These are phyloP conservation scores for Ocimum tenuiflorum DNA, from an alignment of 257 asterid genomes.

Conservation along the genomic window DNA sequence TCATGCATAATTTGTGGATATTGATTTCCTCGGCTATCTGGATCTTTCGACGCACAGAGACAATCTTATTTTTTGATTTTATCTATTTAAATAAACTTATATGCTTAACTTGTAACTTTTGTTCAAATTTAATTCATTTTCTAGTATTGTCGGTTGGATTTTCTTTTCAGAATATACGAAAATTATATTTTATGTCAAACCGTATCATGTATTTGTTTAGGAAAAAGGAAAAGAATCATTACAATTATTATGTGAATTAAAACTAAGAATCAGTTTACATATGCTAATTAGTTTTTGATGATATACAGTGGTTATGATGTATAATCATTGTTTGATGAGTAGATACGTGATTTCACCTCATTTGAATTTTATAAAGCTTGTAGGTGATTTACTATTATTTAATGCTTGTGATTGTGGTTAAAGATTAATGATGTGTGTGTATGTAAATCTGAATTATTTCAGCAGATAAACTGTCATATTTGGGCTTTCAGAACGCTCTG, in stretches of 20 bases:
- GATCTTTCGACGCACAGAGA: background rate
- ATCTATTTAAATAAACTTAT: too few relatives aligned
- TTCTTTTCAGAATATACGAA: background rate
- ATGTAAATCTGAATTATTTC: too few relatives aligned
- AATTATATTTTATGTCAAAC: background rate
- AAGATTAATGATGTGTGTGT: background rate
- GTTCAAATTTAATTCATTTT: background rate
- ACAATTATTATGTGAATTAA: background rate
- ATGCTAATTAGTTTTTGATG: slow-evolving; percentile 12
- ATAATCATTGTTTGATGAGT: background rate
- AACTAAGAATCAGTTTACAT: background rate
- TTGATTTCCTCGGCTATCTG: background rate
- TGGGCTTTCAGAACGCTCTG: background rate
- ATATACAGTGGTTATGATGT: background rate
- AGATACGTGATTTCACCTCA: background rate
- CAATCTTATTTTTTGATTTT: background rate
- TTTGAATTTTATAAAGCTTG: background rate
- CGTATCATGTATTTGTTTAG: background rate
- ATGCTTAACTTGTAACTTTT: slow-evolving; percentile 1
- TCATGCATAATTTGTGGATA: background rate
- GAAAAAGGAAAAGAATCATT: background rate
- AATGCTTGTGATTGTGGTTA: background rate
- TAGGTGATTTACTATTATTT: slow-evolving; percentile 2
- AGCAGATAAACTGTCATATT: too few relatives aligned
- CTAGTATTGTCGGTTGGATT: background rate